Percentiles rank a stretch among this genome's conserved stretches.
phyloP scores from a whole-genome alignment of 2,329 filamentous ascomycete species.

The Fusarium sacchari region DNA sequence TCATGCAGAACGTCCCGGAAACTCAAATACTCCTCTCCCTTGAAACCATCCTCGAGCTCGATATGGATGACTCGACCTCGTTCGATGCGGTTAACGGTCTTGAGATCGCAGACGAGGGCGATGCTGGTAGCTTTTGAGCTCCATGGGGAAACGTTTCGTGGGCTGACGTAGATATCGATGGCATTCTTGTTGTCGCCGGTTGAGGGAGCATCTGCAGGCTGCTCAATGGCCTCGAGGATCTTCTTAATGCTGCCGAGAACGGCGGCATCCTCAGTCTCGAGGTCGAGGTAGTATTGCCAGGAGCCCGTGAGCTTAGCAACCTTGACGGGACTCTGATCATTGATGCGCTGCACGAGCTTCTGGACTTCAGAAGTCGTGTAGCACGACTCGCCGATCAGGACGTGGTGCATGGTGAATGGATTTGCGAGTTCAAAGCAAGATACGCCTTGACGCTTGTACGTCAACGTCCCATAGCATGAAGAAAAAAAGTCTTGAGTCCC shows the following conservation, averaged over 20 bases:
- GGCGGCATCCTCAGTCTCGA: slow-evolving; percentile 53
- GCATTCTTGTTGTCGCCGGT: slow-evolving; percentile 54
- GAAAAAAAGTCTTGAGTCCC: too few relatives aligned
- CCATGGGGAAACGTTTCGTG: slow-evolving; percentile 94
- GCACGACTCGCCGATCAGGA: slow-evolving; percentile 58
- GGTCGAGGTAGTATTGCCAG: slow-evolving; percentile 75
- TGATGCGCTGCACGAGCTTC: slow-evolving; percentile 57
- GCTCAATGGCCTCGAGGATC: slow-evolving; percentile 56
- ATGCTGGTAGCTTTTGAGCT: slow-evolving; percentile 96
- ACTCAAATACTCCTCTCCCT: slow-evolving; percentile 59
- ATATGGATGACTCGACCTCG: slow-evolving; percentile 82
- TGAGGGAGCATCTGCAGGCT: slow-evolving; percentile 40
- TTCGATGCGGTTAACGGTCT: slow-evolving; percentile 81
- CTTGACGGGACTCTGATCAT: slow-evolving; percentile 54
- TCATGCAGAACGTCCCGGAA: slow-evolving; percentile 83
- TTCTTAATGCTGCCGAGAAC: slow-evolving; percentile 58
- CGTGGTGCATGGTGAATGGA: slow-evolving; percentile 48
- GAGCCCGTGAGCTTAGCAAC: slow-evolving; percentile 61
- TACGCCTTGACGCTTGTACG: slow-evolving; percentile 41
- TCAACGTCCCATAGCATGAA: slow-evolving; percentile 28
- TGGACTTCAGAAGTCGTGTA: slow-evolving; percentile 58
- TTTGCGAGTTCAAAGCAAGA: slow-evolving; percentile 41
- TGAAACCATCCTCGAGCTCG: slow-evolving; percentile 62
- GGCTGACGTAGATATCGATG: slow-evolving; percentile 76
- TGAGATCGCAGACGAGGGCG: slow-evolving; percentile 87